Conservation (phyloP, 1,284 basidiomycete genomes). For the Melampsora americana region DNA sequence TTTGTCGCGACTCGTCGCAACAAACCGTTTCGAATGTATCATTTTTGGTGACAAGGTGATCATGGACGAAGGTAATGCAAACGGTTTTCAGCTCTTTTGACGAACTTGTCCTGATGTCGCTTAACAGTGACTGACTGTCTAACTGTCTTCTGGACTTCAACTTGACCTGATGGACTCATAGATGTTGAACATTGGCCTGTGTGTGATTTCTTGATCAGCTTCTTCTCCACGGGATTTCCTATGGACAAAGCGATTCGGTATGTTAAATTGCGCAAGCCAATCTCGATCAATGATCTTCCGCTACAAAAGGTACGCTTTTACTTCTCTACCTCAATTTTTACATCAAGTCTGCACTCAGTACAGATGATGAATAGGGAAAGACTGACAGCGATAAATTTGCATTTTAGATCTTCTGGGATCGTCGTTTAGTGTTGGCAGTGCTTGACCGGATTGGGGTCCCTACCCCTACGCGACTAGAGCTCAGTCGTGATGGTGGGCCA, state of each 20-base stretch:
- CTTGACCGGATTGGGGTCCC: conserved; percentile 89
- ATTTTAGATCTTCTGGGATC: conserved; percentile 84
- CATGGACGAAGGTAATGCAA: conserved; percentile 74
- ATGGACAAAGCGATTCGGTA: conserved; percentile 93
- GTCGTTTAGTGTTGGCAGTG: conserved; percentile 83
- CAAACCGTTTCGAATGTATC: conserved; percentile 84
- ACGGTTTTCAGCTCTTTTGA: background rate
- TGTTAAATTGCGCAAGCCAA: conserved; percentile 84
- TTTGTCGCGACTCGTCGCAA: conserved; percentile 78
- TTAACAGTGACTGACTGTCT: background rate
- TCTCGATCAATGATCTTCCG: conserved; percentile 91
- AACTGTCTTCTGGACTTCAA: background rate
- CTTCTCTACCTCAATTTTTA: background rate
- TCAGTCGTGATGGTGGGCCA: conserved; percentile 90
- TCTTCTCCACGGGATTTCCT: conserved; percentile 97
- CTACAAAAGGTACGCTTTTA: conserved; percentile 49
- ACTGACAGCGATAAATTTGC: conserved; percentile 77
- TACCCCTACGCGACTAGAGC: conserved; percentile 80
- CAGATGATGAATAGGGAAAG: conserved; percentile 98
- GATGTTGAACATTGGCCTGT: conserved; percentile 95
- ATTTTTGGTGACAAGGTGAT: conserved; percentile 99
- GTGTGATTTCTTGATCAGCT: conserved; percentile 95
- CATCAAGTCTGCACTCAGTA: conserved; percentile 56
- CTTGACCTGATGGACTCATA: conserved; percentile 56
- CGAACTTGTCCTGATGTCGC: background rate